Base-by-base conservation (phyloP, 2,329 filamentous ascomycete species). In the Eutypella sp. region DNA sequence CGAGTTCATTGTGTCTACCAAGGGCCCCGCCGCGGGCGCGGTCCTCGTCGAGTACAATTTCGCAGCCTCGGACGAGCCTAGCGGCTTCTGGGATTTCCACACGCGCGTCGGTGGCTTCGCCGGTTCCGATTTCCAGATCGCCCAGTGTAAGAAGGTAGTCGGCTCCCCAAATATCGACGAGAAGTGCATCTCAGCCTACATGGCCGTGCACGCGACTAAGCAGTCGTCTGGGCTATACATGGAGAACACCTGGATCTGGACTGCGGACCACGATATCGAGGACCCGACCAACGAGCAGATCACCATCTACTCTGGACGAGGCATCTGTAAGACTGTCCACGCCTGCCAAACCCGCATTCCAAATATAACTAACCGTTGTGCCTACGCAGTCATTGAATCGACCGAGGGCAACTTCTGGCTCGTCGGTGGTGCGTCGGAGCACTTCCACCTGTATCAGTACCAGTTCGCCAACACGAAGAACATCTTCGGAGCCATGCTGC, bases 11-110 rank as follows among this genome's bases (percentile, higher is more conserved):
- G 72, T 91, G 13, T 81, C 81, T 45, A 88, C 84, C 0, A 74
- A 79, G 46, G 87, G 86, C 1, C 67, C 82, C 22, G 74, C 82
- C 7, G 73, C 81, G 1, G 87, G 87, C 4, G 87, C 86, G 1
- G 72, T 84, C 7, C 68, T 90, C 6, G 79, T 90, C 47, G 75
- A 91, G 59, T 90, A 83, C 73, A 91, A 91, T 60, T 69, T 90
- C 15, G 74, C 72, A 41, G 72, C 72, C 15, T 56, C 65, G 4
- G 58, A 57, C 11, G 59, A 57, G 29, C 73, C 74, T 2, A 69
- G 69, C 4, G 81, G 78, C 13, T 74, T 85, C 63, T 91, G 86
- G 87, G 87, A 91, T 55, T 79, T 85, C 11, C 87, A 91, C 66
- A 78, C 85, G 59, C 81, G 87, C 56, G 76, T 92, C 41, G 87